Evolutionary conservation across 1,139 yeast species (phyloP), one percentile per base, ranked within the genome.

Genomic region (Kluyveromyces sp.): DNA sequence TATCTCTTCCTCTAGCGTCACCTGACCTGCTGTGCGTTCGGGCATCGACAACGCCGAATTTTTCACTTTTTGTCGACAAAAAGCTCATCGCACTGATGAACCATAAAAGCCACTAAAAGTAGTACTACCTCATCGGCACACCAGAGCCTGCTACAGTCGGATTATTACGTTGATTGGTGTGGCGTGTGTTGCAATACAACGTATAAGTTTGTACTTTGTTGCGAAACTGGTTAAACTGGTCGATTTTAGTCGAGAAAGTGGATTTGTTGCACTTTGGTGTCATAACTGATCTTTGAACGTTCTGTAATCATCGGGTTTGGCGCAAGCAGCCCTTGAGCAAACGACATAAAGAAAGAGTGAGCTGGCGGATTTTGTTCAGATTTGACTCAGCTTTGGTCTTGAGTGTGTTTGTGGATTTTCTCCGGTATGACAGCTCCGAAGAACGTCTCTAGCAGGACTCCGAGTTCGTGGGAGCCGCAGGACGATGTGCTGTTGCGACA

Each of bases 381-480:
- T 18, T 1, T 30, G 13, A 9, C 8, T 7, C n/a, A 7, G 33
- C 20, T 19, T 22, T 33, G 36, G 19, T 33, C 18, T 22, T 33
- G 18, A 9, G 18, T 13, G 12, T 15, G 7, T 32, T 15, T 22
- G 9, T 6, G 26, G 26, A 22, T 22, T 9, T 22, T 22, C 26
- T 6, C 8, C 26, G 9, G 26, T 22, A 38, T 38, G 41, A 38
- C 41, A 3, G 41, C 41, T 13, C 41, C 41, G n/a, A 38, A 38
- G 20, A 38, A 38, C 41, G 41, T 38, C 16, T 13, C 36, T 11
- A 54, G 61, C 26, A 57, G 65, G 39, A 78, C 83, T 4, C 85
- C 85, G 9, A 77, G 84, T 1, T 78, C 87, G 0, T 81, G 89
- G 89, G 84, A 80, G 53, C 80, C 85, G 2, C 80, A 78, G 55